Conservation (phyloP, 2,329 filamentous ascomycete species). For the Fusarium sp. region DNA sequence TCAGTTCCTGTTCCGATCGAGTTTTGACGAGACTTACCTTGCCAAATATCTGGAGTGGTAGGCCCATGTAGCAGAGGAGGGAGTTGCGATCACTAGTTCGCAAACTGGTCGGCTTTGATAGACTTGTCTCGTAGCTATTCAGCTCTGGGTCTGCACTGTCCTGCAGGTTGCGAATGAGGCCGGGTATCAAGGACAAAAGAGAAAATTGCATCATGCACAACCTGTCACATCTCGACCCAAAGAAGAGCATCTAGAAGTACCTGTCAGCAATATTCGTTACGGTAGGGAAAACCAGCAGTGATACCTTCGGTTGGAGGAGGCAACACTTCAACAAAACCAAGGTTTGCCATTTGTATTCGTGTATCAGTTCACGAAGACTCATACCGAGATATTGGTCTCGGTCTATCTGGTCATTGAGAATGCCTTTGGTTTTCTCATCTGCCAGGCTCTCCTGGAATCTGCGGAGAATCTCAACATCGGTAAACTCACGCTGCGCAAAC, state of each 20-base stretch:
- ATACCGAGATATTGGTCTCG: slow-evolving; percentile 88
- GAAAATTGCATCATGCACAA: slow-evolving; percentile 99
- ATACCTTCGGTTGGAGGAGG: slow-evolving; percentile 91
- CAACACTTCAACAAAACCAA: slow-evolving; percentile 93
- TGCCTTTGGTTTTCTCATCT: slow-evolving; percentile 68
- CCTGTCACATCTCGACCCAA: slow-evolving; percentile 93
- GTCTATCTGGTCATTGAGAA: slow-evolving; percentile 72
- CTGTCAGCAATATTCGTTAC: not conserved
- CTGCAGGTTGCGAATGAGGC: slow-evolving; percentile 88
- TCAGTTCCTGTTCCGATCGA: slow-evolving; percentile 17
- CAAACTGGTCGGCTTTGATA: slow-evolving; percentile 82
- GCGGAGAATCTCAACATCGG: slow-evolving; percentile 87
- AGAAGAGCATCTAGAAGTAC: slow-evolving; percentile 86
- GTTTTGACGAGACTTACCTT: slow-evolving; percentile 63
- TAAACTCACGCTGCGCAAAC: slow-evolving; percentile 95
- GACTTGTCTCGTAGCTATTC: slow-evolving; percentile 79
- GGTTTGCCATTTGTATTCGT: slow-evolving; percentile 95
- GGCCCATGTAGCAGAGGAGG: slow-evolving; percentile 90
- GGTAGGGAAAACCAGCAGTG: not conserved
- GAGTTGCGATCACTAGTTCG: slow-evolving; percentile 92
- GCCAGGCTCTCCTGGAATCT: slow-evolving; percentile 90
- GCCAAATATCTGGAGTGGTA: slow-evolving; percentile 94
- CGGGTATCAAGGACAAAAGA: slow-evolving; percentile 92
- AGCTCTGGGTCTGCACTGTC: slow-evolving; percentile 96
- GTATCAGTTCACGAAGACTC: slow-evolving; percentile 89